These are phyloP conservation scores for Cercospora citrullina DNA, from an alignment of 2,329 filamentous ascomycete genomes.

Conservation along the genomic window DNA sequence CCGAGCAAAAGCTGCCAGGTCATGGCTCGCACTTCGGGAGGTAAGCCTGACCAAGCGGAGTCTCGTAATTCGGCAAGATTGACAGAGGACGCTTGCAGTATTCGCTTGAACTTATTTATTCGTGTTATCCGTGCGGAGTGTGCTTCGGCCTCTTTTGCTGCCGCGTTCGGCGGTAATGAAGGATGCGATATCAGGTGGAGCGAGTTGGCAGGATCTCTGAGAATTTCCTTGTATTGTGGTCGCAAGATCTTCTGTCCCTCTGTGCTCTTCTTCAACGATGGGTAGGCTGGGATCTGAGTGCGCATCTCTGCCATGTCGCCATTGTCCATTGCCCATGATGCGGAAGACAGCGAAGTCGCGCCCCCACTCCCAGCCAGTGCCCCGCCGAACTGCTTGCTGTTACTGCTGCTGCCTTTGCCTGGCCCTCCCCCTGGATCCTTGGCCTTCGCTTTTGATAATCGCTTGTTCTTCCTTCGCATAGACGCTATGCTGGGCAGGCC, in stretches of 20 bases:
- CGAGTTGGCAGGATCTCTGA: slow-evolving; percentile 83
- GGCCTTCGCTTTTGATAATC: slow-evolving; percentile 46
- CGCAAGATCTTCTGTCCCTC: slow-evolving; percentile 88
- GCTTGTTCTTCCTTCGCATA: slow-evolving; percentile 72
- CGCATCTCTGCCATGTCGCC: slow-evolving; percentile 93
- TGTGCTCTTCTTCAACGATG: slow-evolving; percentile 74
- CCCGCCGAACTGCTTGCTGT: slow-evolving; percentile 24
- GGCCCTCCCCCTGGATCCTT: slow-evolving; percentile 46
- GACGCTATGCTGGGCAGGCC: slow-evolving; percentile 88
- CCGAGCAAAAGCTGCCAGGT: slow-evolving; percentile 97
- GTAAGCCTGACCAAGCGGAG: slow-evolving; percentile 90
- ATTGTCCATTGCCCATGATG: slow-evolving; percentile 67
- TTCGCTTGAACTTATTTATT: slow-evolving; percentile 98
- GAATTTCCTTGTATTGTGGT: slow-evolving; percentile 95
- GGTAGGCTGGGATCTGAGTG: slow-evolving; percentile 72
- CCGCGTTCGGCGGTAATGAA: slow-evolving; percentile 68
- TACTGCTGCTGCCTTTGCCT: slow-evolving; percentile 17
- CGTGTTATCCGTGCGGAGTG: slow-evolving; percentile 84
- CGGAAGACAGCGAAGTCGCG: slow-evolving; percentile 36
- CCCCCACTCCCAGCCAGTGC: slow-evolving; percentile 15
- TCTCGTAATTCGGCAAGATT: slow-evolving; percentile 79
- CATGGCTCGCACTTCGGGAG: slow-evolving; percentile 94
- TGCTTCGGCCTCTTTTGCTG: slow-evolving; percentile 79
- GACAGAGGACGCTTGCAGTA: slow-evolving; percentile 89
- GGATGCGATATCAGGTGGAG: slow-evolving; percentile 92